Base-by-base conservation (phyloP, 2,329 filamentous ascomycete genomes). In the Hortaea sp. region DNA sequence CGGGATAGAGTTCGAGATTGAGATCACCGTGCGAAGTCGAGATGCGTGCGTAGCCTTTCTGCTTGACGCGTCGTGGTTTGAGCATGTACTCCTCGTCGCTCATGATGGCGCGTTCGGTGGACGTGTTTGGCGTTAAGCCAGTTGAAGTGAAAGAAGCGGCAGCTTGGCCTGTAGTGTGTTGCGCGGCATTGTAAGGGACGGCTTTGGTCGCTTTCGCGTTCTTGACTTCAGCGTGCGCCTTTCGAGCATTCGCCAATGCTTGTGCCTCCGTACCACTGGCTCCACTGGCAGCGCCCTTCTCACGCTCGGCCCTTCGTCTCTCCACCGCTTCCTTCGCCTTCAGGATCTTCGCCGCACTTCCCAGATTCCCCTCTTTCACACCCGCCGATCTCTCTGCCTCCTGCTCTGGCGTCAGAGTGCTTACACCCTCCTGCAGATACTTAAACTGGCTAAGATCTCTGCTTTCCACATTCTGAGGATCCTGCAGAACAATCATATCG, bases 71-170 rank as follows among this genome's bases (percentile, higher is more conserved):
- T 58, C 84, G 85, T 5, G 89, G 88, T 65, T 87, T 88, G 45
- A 98, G 76, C 85, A 98, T 94, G 67, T 90, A 98, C 63, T 97
- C 89, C 68, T 98, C 92, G 52, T 95, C 88, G 1, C 84, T 87
- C 41, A 98, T 75, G 41, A 94, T 71, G 4, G 92, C 90, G 45
- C 89, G 78, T 60, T 94, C 88, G 55, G 80, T 84, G 46, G 85
- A 89, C 0, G 92, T 98, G 62, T 94, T 85, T 0, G 89, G 89
- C 0, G 90, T 95, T 43, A 98, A 69, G 5, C 92, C 90, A 0
- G 92, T 98, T 56, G 86, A 94, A 6, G 92, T 98, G 66, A 97
- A 94, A 51, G 88, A 94, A 6, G 90, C 90, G 1, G 92, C 92
- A 3, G 92, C 88, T 57, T 80, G 81, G 45, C 92, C 92, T 0